phyloP scores from a whole-genome alignment of 768 basidiomycete genomes.

The Cubamyces lactineus region DNA sequence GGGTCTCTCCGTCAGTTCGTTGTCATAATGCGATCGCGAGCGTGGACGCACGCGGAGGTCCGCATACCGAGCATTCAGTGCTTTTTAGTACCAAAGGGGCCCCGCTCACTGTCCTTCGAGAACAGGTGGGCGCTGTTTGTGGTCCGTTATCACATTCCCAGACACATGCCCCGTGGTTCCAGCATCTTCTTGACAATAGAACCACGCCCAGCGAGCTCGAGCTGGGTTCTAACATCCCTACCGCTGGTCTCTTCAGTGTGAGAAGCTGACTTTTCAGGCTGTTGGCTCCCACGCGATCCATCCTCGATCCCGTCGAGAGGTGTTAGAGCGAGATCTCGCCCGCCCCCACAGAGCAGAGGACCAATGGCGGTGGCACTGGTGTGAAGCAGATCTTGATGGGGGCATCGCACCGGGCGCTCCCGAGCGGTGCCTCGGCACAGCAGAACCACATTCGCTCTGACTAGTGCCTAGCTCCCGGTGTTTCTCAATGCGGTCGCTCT shows the following conservation, averaged over 20 bases:
- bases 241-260: background rate
- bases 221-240: background rate
- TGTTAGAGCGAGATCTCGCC: background rate
- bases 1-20: too few species aligned
- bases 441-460: constrained; percentile 10
- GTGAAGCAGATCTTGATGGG: constrained; percentile 5
- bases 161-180: constrained; percentile 4
- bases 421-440: background rate
- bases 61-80: constrained; percentile 1
- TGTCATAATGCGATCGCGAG: too few species aligned
- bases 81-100: background rate
- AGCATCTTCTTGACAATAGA: background rate
- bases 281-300: background rate
- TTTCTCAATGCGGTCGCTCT: constrained; percentile 13
- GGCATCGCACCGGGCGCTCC: constrained; percentile 10
- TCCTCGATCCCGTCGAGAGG: background rate
- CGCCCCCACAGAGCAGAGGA: background rate
- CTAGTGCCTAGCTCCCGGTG: constrained; percentile 1
- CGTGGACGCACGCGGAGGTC: too few species aligned
- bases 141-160: background rate
- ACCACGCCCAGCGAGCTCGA: too few species aligned
- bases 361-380: constrained; percentile 5
- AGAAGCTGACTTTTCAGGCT: background rate
- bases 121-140: constrained; percentile 6
- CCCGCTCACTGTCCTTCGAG: background rate